Base-by-base conservation (phyloP, 768 basidiomycete genomes). In the Rhodotorula sphaerocarpa region DNA sequence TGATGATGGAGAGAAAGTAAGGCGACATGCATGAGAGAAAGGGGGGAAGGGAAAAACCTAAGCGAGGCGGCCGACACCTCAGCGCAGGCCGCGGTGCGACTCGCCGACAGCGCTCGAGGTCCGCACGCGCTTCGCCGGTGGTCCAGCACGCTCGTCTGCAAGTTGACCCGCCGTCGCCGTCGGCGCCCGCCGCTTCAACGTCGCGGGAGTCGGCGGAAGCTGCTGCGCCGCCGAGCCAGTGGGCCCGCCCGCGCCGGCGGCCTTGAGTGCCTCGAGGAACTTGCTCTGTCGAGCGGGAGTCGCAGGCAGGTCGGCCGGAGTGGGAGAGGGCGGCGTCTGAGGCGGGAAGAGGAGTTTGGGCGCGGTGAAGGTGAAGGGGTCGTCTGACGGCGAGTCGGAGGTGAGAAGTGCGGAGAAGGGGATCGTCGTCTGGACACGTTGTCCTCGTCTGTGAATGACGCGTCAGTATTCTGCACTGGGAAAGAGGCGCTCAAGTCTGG, bases 341-440 rank as follows among this genome's bases (percentile, higher is more conserved):
- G 66, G 65, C 21, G 65, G 67, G 52, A 68, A 68, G 41, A 68
- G 48, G 41, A 63, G 67, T 12, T 44, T 42, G 1, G 66, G 66
- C 0, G 61, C 52, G n/a, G 66, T 59, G 58, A 59, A 59, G 45
- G 66, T 51, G 56, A 63, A 63, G 33, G 67, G 67, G 42, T 68
- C 67, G 23, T 68, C 67, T 16, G 54, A 30, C 5, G 62, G 45
- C 2, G 50, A 57, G n/a, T 55, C 42, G 15, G 58, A 59, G n/a
- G 60, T 57, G 34, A 65, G 55, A 31, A 66, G 46, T 44, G 63
- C 47, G 25, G 56, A 41, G 61, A 68, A 55, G 7, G 60, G 67
- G 25, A 71, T 53, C 41, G 64, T 59, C 44, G 63, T 65, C 12
- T 18, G 21, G 45, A 69, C 61, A 20, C 62, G 57, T 33, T 61